These are phyloP conservation scores for Chytridium lagenaria DNA, from an alignment of 371 early-diverging fungal genomes.

Conservation along the genomic window DNA sequence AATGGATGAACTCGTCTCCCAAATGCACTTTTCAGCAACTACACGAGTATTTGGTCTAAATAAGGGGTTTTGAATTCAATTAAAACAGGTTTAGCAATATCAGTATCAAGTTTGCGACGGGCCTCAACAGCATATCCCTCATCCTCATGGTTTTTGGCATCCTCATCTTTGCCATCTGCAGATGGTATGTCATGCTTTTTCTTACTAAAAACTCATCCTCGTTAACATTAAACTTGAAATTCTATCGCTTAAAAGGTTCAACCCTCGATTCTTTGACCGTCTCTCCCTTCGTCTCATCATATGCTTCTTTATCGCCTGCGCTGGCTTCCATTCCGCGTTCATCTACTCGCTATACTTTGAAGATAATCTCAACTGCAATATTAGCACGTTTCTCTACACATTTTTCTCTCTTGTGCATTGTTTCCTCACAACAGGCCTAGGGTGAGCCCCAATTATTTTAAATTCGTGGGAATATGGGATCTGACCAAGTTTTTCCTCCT, in stretches of 20 bases:
- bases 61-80: too few species aligned
- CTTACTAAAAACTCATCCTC: too few species aligned
- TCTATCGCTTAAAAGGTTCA: not conserved
- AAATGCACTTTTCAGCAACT: too few species aligned
- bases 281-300: constrained; percentile 11
- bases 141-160: not conserved
- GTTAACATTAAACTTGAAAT: not conserved
- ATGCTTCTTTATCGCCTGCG: not conserved
- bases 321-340: constrained; percentile 9
- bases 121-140: not conserved
- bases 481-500: not conserved
- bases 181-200: too few species aligned
- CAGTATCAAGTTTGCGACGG: not conserved
- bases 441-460: too few species aligned
- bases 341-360: constrained; percentile 11
- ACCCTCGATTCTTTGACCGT: not conserved
- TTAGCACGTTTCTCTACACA: not conserved
- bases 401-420: not conserved
- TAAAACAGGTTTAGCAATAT: constrained; percentile 7
- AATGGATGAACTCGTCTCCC: too few species aligned
- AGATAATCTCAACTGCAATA: constrained; percentile 4
- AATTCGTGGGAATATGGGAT: not conserved
- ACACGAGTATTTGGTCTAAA: too few species aligned
- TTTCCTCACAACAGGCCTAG: constrained; percentile 5
- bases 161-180: constrained; percentile 3